Evolutionary conservation across 176 grass and related monocot species (phyloP), one percentile per base, ranked within the genome.

Genomic region (Coix lacrymajobi): DNA sequence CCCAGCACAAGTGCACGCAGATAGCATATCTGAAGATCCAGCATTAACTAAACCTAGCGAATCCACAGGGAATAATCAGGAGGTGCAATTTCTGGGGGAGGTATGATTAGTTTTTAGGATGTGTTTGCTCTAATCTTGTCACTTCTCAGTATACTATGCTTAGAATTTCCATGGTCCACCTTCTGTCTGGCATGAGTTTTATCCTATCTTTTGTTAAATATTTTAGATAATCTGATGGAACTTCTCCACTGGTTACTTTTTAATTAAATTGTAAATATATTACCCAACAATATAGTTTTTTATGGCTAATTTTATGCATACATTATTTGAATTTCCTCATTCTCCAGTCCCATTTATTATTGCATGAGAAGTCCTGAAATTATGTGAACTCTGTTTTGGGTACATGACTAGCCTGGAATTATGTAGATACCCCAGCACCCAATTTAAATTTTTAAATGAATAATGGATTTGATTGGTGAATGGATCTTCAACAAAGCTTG

Each of bases 1-100:
- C 17, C 69, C 69, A 62, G 88, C 46, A 29, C 68, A 83, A 68
- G 63, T 81, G 31, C 66, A 82, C 56, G 75, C 84, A 80, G 71
- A 69, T 76, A 87, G 78, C 71, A 73, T 79, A 76, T 78, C 40
- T 49, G 85, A 89, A 87, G 80, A 81, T 57, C 83, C 86, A 81
- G 71, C 75, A 68, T 67, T 83, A 73, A 85, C 63, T 70, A 86
- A 68, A 86, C 87, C 74, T 73, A 89, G 67, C n/a, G 83, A 87
- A 81, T 68, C 87, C 65, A 64, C 37, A 9, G 74, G 70, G 19
- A 96, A 96, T 90, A 89, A 77, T 78, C 85, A 87, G 61, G 60
- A 93, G 45, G 89, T 82, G 65, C 75, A 89, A 80, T 99, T 90
- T 90, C 70, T 92, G 76, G 93, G 89, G 36, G 91, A 96, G 89